Percentiles rank a stretch among this genome's conserved stretches.
Evolutionary conservation across 2,329 filamentous ascomycete species (phyloP).

Genomic region (Calonectria montana): DNA sequence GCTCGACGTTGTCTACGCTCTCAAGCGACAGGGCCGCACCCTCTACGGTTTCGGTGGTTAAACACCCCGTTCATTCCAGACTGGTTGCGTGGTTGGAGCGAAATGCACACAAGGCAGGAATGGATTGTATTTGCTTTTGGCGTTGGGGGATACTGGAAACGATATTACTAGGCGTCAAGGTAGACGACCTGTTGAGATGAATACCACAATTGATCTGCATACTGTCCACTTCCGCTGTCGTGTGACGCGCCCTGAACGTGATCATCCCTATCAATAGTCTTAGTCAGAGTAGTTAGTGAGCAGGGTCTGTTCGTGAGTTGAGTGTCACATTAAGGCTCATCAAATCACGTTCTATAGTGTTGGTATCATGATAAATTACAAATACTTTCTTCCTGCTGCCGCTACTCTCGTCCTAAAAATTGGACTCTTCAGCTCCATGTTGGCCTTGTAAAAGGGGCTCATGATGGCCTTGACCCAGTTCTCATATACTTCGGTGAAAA

Average conservation of each 20-base stretch:
- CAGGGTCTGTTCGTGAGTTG: background rate
- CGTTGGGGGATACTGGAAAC: slow-evolving; percentile 47
- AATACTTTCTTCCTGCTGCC: slow-evolving; percentile 91
- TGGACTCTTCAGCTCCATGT: slow-evolving; percentile 86
- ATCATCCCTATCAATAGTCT: background rate
- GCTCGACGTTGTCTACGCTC: slow-evolving; percentile 74
- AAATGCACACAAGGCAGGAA: slow-evolving; percentile 33
- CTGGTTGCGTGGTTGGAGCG: slow-evolving; percentile 27
- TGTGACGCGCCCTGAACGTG: background rate
- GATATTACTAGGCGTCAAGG: slow-evolving; percentile 48
- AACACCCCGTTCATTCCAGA: slow-evolving; percentile 42
- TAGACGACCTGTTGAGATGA: slow-evolving; percentile 48
- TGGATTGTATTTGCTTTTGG: slow-evolving; percentile 43
- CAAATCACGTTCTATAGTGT: slow-evolving; percentile 15
- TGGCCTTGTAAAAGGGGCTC: slow-evolving; percentile 93
- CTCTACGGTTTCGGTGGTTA: slow-evolving; percentile 94
- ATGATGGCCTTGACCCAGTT: slow-evolving; percentile 97
- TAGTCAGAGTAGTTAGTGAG: no score
- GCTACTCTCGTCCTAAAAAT: slow-evolving; percentile 86
- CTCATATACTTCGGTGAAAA: slow-evolving; percentile 96
- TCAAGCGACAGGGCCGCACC: slow-evolving; percentile 78
- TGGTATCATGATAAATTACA: slow-evolving; percentile 62
- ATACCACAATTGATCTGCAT: slow-evolving; percentile 43
- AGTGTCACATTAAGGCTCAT: background rate
- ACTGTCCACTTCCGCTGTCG: slow-evolving; percentile 19